Base-by-base conservation (phyloP, 768 basidiomycete genomes). In the Kwoniella botswanensis region DNA sequence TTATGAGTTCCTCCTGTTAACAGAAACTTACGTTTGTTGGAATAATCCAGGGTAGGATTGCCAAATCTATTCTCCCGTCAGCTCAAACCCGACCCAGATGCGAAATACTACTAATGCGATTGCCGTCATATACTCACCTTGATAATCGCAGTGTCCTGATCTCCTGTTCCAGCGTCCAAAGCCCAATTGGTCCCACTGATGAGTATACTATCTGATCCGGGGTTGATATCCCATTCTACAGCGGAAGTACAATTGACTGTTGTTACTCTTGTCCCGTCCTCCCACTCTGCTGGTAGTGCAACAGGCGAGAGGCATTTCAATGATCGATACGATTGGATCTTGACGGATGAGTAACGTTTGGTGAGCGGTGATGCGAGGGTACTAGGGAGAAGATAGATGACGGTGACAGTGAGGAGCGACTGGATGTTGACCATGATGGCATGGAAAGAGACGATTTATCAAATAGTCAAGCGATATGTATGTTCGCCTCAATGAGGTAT, bases 151-250 rank as follows among this genome's bases (percentile, higher is more conserved):
- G 63, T 67, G 54, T 73, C 69, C 2, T 55, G 18, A 11, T 58
- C 58, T 43, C 61, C 43, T 21, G 53, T 42, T 11, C 71, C 71
- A 17, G 66, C 65, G 43, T 72, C 71, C 24, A 72, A 26, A 44
- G 65, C 65, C 21, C 11, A 67, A 7, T 61, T 26, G 10, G 64
- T 59, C 1, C 64, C 70, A 22, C 41, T 42, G n/a, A 70, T 15
- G 15, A 70, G 11, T 12, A 70, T 52, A 24, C 26, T 41, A 21
- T 60, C 69, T 17, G 54, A 57, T 17, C 69, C 69, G 24, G 62
- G 54, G 56, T 26, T 44, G 63, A 70, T 65, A 46, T 70, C 63
- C 69, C 69, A 70, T 15, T 18, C n/a, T 6, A 42, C 58, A 24
- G 59, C 67, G 17, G 13, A 22, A 21, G 13, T 50, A 52, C 62